phyloP scores from a whole-genome alignment of 306 rosid genomes.

The Rosa rugosa region DNA sequence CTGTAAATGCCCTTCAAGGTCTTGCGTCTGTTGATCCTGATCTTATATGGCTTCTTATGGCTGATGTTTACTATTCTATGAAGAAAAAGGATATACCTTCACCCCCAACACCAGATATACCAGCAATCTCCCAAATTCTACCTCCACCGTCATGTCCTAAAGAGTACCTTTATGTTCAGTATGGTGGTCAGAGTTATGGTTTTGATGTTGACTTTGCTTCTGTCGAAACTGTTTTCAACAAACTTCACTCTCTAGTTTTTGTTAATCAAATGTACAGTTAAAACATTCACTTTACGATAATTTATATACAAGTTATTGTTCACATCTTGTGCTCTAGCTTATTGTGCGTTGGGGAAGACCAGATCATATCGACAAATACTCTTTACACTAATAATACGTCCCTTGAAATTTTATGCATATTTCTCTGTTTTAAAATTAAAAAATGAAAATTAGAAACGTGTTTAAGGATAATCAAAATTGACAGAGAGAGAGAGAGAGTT shows the following conservation, averaged over 20 bases:
- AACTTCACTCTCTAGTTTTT: slow-evolving; percentile 43
- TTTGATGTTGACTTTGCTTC: slow-evolving; percentile 68
- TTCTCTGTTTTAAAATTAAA: too few relatives aligned
- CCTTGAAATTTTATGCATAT: too few relatives aligned
- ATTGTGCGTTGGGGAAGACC: neutral
- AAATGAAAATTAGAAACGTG: too few relatives aligned
- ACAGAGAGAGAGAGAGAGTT: too few relatives aligned
- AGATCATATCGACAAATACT: neutral
- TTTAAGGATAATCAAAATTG: too few relatives aligned
- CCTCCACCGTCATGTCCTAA: slow-evolving; percentile 60
- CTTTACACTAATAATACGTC: too few relatives aligned
- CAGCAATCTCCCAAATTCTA: slow-evolving; percentile 49
- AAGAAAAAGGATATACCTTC: slow-evolving; percentile 42
- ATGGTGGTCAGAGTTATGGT: slow-evolving; percentile 77
- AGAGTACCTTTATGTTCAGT: slow-evolving; percentile 64
- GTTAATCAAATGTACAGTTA: slow-evolving; percentile 40
- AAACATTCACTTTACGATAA: neutral
- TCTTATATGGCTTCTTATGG: slow-evolving; percentile 93
- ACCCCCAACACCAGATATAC: slow-evolving; percentile 55
- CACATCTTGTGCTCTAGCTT: neutral
- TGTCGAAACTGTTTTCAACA: slow-evolving; percentile 57
- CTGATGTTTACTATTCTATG: slow-evolving; percentile 70
- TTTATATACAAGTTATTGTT: neutral
- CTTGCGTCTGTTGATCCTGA: slow-evolving; percentile 83
- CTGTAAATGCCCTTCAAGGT: slow-evolving; percentile 73